phyloP scores from a whole-genome alignment of 352 stramenopile genomes.

The Pythium folliculosum region DNA sequence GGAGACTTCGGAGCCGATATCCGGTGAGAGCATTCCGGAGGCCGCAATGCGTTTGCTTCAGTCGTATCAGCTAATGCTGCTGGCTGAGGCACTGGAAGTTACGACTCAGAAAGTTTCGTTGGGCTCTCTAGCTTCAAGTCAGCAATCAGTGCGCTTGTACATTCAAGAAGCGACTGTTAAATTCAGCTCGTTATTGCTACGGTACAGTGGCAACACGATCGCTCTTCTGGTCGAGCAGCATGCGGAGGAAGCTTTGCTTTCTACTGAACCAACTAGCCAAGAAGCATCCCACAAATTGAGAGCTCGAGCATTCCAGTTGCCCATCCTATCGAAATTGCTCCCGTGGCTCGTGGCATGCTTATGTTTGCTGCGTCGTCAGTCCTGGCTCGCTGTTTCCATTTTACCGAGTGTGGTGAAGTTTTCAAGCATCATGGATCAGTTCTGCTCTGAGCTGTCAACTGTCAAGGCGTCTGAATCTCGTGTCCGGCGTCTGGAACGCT shows the following conservation, averaged over 20 bases:
- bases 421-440: conserved; percentile 67
- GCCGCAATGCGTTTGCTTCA: conserved; percentile 60
- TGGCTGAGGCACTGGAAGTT: conserved; percentile 72
- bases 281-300: background rate
- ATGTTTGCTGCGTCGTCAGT: conserved; percentile 79
- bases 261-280: background rate
- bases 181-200: conserved; percentile 66
- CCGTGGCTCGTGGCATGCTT: conserved; percentile 81
- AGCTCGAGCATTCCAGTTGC: conserved; percentile 28
- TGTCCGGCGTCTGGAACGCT: conserved; percentile 61
- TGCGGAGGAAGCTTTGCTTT: conserved; percentile 33
- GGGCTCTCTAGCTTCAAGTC: background rate
- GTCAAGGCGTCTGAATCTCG: conserved; percentile 67
- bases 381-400: conserved; percentile 73
- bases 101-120: conserved; percentile 39
- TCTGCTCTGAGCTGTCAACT: conserved; percentile 64
- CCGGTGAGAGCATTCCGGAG: conserved; percentile 31
- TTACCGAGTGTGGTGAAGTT: conserved; percentile 67
- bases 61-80: conserved; percentile 74
- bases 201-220: conserved; percentile 56
- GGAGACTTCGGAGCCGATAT: background rate
- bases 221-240: conserved; percentile 50
- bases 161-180: conserved; percentile 73
- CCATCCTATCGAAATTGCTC: conserved; percentile 64
- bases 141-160: conserved; percentile 34